Conservation (phyloP, 129 eudicot species). For the Cynara cardunculus region DNA sequence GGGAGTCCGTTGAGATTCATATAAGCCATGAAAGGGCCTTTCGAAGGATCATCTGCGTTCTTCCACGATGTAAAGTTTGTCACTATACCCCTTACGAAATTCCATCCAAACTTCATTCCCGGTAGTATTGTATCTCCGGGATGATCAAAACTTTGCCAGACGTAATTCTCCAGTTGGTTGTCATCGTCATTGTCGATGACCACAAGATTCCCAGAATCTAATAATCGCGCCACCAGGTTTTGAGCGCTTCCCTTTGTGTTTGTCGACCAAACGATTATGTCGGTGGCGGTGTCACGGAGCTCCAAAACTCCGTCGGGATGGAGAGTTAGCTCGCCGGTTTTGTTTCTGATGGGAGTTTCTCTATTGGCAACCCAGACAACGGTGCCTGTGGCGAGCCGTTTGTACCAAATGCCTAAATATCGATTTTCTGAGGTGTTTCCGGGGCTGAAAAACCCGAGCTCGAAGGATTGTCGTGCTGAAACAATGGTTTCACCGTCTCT, state of each 20-base stretch:
- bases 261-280: constrained; percentile 11
- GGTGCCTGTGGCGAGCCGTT: constrained; percentile 10
- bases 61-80: constrained; percentile 25
- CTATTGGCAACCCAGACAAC: constrained; percentile 26
- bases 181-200: background rate
- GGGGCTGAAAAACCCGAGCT: constrained; percentile 15
- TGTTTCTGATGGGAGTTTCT: background rate
- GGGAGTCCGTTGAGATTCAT: constrained; percentile 28
- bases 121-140: constrained; percentile 28
- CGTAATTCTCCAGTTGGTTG: background rate
- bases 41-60: constrained; percentile 20
- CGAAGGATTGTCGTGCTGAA: background rate
- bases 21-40: constrained; percentile 2
- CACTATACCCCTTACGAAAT: background rate
- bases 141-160: constrained; percentile 40
- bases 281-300: background rate
- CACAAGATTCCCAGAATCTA: constrained; percentile 26
- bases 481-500: constrained; percentile 20
- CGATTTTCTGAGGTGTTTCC: background rate
- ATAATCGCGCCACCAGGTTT: background rate
- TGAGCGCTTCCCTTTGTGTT: background rate
- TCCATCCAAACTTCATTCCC: constrained; percentile 29
- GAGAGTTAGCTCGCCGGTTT: constrained; percentile 10
- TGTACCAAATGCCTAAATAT: constrained; percentile 25
- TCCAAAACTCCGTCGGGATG: constrained; percentile 3